Base-by-base conservation (phyloP, 2,329 filamentous ascomycete species). In the Sclerotiophoma versabilis region DNA sequence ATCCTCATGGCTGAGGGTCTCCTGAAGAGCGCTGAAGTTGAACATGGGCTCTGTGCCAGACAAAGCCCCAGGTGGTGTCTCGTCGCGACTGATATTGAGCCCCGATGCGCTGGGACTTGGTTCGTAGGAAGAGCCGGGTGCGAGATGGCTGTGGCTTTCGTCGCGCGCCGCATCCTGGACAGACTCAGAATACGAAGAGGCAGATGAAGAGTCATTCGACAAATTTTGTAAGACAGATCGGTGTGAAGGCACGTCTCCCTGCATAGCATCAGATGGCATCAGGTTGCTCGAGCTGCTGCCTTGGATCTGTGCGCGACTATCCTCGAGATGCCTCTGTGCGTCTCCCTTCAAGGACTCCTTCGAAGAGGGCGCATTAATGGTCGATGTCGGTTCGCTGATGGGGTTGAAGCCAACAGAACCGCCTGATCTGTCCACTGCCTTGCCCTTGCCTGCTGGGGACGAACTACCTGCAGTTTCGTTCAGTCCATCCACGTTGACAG, bases 11-110 rank as follows among this genome's bases (percentile, higher is more conserved):
- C 88, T 90, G 25, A 97, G 90, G 72, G 96, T 91, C 58, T 91
- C 90, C 2, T 91, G 90, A 19, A 98, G 78, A 63, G 92, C 96
- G 50, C 87, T 83, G 71, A 97, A 97, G 73, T 96, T 97, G 76
- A 96, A 95, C 84, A 96, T 86, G 3, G 92, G 86, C 70, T 97
- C 93, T 0, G 82, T 78, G 38, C 82, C 81, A 4, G 79, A 82
- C 5, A 76, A 77, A 60, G 77, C 76, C 10, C 65, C 65, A 36
- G 69, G 57, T 10, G 69, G 63, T 7, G 66, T 69, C 33, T 71
- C 71, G 26, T 66, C 62, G 8, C 61, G 65, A 38, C 59, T 60
- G 15, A 74, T 37, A 44, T 65, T 85, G 1, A 83, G 68, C 4
- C 82, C 83, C 58, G 84, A 87, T 1, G 79, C 80, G 39, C 80